These are phyloP conservation scores for Quillaja saponaria DNA, from an alignment of 306 rosid species.

Conservation along the genomic window DNA sequence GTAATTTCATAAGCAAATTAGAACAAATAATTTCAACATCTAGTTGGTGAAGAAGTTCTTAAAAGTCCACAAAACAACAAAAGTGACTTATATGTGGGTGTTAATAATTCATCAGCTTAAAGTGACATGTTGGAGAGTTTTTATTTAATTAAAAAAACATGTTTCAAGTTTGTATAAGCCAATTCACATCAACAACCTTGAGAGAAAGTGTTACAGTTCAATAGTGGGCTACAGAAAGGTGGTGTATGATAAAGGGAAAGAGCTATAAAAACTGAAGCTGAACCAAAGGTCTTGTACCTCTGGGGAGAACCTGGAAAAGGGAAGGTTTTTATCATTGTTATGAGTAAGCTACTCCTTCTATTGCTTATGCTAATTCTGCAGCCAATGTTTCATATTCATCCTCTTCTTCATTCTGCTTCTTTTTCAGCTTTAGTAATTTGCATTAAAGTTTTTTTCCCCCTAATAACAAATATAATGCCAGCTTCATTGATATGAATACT, in stretches of 20 bases:
- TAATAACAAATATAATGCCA: neutral
- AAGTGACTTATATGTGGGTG: conserved; percentile 31
- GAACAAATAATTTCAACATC: conserved; percentile 54
- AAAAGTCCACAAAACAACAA: conserved; percentile 77
- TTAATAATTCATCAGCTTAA: conserved; percentile 56
- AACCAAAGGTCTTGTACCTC: conserved; percentile 22
- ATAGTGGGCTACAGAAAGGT: conserved; percentile 30
- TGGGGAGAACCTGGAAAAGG: conserved; percentile 11
- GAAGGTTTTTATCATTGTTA: conserved; percentile 29
- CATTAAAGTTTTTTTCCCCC: neutral
- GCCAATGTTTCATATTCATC: neutral
- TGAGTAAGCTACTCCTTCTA: conserved; percentile 39
- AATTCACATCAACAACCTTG: conserved; percentile 46
- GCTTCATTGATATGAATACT: conserved; percentile 8
- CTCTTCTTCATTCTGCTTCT: neutral
- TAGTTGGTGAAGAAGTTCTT: conserved; percentile 70
- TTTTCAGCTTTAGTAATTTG: conserved; percentile 1
- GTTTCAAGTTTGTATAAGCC: conserved; percentile 29
- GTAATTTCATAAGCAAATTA: conserved; percentile 29
- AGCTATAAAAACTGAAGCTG: conserved; percentile 38
- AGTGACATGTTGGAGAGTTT: conserved; percentile 30
- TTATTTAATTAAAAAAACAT: conserved; percentile 7
- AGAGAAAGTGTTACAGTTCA: conserved; percentile 36
- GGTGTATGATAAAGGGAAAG: conserved; percentile 22
- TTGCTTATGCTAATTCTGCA: neutral